Percentiles rank a stretch among this genome's conserved stretches.
phyloP scores from a whole-genome alignment of 2,329 filamentous ascomycete species.

The Daldinia eschscholtzii region DNA sequence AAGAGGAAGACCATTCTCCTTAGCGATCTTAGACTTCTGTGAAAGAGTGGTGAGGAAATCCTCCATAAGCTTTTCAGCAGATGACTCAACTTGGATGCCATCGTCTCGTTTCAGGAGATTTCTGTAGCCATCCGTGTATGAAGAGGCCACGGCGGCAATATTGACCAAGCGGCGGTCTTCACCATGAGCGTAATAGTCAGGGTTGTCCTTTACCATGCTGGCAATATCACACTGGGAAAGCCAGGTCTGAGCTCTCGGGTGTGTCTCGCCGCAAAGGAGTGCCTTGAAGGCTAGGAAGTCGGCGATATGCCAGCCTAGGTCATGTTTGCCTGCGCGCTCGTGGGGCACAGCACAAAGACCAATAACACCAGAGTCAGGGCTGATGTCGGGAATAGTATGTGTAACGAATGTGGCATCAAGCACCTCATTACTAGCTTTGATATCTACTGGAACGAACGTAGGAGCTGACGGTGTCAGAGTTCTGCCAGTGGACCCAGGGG shows the following conservation, averaged over 20 bases:
- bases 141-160: slow-evolving; percentile 19
- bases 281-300: slow-evolving; percentile 51
- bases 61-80: slow-evolving; percentile 31
- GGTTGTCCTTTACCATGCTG: slow-evolving; percentile 34
- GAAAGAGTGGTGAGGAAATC: slow-evolving; percentile 42
- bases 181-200: slow-evolving; percentile 46
- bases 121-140: background rate
- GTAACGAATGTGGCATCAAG: slow-evolving; percentile 44
- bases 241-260: slow-evolving; percentile 46
- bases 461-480: slow-evolving; percentile 17
- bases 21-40: slow-evolving; percentile 36
- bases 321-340: slow-evolving; percentile 41
- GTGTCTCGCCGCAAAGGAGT: slow-evolving; percentile 43
- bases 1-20: slow-evolving; percentile 34
- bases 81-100: slow-evolving; percentile 44
- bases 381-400: slow-evolving; percentile 42
- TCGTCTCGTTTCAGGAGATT: slow-evolving; percentile 31
- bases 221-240: slow-evolving; percentile 46
- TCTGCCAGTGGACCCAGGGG: background rate
- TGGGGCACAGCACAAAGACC: slow-evolving; percentile 49
- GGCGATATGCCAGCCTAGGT: slow-evolving; percentile 50
- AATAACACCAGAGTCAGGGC: slow-evolving; percentile 39
- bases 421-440: slow-evolving; percentile 16
- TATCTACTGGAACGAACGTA: slow-evolving; percentile 14
- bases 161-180: slow-evolving; percentile 44